These are phyloP conservation scores for Sicyos baderoa DNA, from an alignment of 306 rosid species.

Conservation along the genomic window DNA sequence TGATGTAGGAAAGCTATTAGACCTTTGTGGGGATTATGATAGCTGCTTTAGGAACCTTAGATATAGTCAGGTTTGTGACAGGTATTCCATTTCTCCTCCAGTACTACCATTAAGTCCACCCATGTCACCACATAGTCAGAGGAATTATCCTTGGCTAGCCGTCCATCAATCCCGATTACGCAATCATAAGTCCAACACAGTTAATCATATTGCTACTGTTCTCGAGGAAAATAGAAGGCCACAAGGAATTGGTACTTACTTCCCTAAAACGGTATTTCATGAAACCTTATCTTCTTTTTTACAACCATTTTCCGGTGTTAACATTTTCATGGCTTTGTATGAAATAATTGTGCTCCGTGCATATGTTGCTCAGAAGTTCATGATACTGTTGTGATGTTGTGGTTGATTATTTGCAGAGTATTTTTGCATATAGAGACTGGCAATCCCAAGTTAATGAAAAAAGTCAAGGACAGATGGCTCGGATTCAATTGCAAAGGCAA, in stretches of 20 bases:
- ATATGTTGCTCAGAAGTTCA: background rate
- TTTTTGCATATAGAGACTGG: slow-evolving; percentile 40
- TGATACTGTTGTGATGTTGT: slow-evolving; percentile 9
- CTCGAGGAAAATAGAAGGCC: slow-evolving; percentile 51
- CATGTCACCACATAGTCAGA: slow-evolving; percentile 38
- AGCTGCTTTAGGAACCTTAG: slow-evolving; percentile 47
- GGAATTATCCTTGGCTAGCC: slow-evolving; percentile 47
- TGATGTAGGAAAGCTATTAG: slow-evolving; percentile 42
- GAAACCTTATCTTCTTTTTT: slow-evolving; percentile 1
- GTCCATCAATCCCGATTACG: slow-evolving; percentile 30
- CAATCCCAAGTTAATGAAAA: slow-evolving; percentile 42
- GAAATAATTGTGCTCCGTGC: slow-evolving; percentile 10
- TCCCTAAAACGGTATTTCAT: slow-evolving; percentile 52
- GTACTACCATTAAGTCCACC: slow-evolving; percentile 44
- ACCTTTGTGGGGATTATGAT: slow-evolving; percentile 67
- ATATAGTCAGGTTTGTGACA: slow-evolving; percentile 42
- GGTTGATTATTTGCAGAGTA: slow-evolving; percentile 42
- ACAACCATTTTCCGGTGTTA: background rate
- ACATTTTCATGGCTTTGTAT: slow-evolving; percentile 17
- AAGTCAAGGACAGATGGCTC: slow-evolving; percentile 33
- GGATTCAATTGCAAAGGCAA: slow-evolving; percentile 38
- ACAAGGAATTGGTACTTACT: slow-evolving; percentile 69
- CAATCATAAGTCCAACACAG: slow-evolving; percentile 32
- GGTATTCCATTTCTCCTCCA: slow-evolving; percentile 35
- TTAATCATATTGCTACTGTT: slow-evolving; percentile 34